Percentiles rank a stretch among this genome's conserved stretches.
These are phyloP conservation scores for Termitomyces sp. DNA, from an alignment of 768 basidiomycete genomes.

Conservation along the genomic window DNA sequence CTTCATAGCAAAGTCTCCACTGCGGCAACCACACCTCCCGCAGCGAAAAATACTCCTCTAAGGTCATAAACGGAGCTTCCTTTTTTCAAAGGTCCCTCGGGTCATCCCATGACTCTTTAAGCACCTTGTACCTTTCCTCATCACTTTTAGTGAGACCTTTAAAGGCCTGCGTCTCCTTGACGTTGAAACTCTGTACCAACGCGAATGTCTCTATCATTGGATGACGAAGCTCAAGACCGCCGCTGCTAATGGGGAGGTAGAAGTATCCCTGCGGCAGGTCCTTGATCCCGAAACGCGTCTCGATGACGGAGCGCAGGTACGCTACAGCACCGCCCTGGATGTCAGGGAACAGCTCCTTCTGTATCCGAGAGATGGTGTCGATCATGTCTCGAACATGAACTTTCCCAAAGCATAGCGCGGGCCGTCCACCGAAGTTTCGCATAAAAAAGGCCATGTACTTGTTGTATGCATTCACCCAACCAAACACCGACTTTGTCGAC, in stretches of 20 bases:
- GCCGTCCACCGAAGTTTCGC: constrained; percentile 29
- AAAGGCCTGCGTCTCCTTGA: constrained; percentile 9
- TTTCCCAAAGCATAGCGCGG: constrained; percentile 11
- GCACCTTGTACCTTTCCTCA: constrained; percentile 15
- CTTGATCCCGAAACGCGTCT: too few relatives aligned
- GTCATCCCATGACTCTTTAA: too few relatives aligned
- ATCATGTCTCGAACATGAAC: too few relatives aligned
- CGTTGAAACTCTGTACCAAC: constrained; percentile 15
- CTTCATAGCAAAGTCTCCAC: constrained; percentile 9
- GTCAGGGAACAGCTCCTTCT: too few relatives aligned
- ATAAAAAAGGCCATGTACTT: constrained; percentile 33
- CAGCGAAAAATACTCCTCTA: constrained; percentile 10
- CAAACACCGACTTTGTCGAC: constrained; percentile 31
- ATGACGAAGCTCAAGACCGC: constrained; percentile 25
- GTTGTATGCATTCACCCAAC: constrained; percentile 26
- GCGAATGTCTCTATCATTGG: constrained; percentile 38
- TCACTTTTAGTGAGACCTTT: constrained; percentile 15
- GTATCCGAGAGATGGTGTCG: too few relatives aligned
- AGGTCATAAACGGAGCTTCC: constrained; percentile 10
- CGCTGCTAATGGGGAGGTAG: too few relatives aligned
- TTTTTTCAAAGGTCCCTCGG: neutral
- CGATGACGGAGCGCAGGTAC: too few relatives aligned
- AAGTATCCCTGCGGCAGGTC: too few relatives aligned
- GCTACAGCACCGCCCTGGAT: too few relatives aligned
- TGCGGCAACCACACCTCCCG: constrained; percentile 6